phyloP scores from a whole-genome alignment of 139 green algal genomes.

The Closterium sp. region DNA sequence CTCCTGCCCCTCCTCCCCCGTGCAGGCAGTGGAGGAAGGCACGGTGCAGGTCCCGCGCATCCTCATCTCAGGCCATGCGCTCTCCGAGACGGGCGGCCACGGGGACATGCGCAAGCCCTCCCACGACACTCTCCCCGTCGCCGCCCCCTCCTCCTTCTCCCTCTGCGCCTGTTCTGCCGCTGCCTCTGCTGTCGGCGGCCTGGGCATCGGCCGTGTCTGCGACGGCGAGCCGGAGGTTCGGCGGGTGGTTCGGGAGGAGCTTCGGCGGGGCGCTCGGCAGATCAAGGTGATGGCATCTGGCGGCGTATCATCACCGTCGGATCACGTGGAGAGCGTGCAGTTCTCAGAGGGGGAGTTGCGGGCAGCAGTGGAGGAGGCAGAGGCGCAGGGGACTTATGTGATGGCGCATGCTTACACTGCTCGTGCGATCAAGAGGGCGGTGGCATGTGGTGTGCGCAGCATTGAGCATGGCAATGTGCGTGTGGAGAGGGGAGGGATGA shows the following conservation, averaged over 20 bases:
- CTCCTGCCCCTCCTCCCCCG: too few species aligned
- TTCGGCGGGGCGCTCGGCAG: slow-evolving; percentile 66
- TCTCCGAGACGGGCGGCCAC: too few species aligned
- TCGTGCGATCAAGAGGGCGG: slow-evolving; percentile 55
- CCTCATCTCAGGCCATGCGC: too few species aligned
- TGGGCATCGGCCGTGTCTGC: slow-evolving; percentile 66
- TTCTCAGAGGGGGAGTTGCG: slow-evolving; percentile 64
- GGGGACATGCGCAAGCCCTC: too few species aligned
- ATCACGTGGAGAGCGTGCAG: slow-evolving; percentile 43
- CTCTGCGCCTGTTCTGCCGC: too few species aligned
- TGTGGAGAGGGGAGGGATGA: too few species aligned
- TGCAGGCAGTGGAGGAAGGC: too few species aligned
- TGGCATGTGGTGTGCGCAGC: slow-evolving; percentile 56
- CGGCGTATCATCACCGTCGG: slow-evolving; percentile 64
- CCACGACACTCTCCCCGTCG: too few species aligned
- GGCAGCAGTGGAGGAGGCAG: slow-evolving; percentile 36
- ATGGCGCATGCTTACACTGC: slow-evolving; percentile 58
- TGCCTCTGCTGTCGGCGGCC: too few species aligned
- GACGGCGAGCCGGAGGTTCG: slow-evolving; percentile 60
- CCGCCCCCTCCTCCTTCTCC: too few species aligned
- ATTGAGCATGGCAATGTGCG: slow-evolving; percentile 70
- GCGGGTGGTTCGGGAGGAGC: slow-evolving; percentile 60
- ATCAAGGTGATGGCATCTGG: slow-evolving; percentile 75
- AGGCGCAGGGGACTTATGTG: too few species aligned
- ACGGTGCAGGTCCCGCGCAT: too few species aligned